These are phyloP conservation scores for Syncephalastrum monosporum DNA, from an alignment of 371 early-diverging fungal genomes.

Conservation along the genomic window DNA sequence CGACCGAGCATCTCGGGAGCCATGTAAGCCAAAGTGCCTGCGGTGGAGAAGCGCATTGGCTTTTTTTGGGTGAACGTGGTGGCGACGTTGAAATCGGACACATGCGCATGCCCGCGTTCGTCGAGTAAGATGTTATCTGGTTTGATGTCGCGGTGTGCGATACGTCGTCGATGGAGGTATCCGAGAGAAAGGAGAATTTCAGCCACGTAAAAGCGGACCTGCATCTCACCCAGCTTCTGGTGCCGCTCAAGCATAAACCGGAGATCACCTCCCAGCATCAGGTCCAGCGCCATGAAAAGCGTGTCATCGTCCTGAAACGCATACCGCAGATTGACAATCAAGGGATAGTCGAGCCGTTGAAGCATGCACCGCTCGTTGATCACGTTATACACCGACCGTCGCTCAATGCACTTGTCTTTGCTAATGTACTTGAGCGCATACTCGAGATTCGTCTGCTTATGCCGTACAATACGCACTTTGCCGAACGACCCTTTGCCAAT, in stretches of 20 bases:
- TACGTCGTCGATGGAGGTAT: slow-evolving; percentile 67
- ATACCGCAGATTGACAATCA: slow-evolving; percentile 72
- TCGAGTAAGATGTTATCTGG: slow-evolving; percentile 94
- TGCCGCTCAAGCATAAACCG: slow-evolving; percentile 73
- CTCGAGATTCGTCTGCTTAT: slow-evolving; percentile 62
- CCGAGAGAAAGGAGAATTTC: slow-evolving; percentile 68
- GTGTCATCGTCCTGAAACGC: slow-evolving; percentile 85
- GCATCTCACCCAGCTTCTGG: slow-evolving; percentile 65
- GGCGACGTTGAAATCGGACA: slow-evolving; percentile 92
- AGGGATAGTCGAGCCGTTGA: slow-evolving; percentile 49
- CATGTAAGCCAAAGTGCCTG: slow-evolving; percentile 80
- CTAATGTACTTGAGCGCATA: slow-evolving; percentile 67
- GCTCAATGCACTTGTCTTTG: slow-evolving; percentile 58
- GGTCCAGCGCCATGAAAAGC: slow-evolving; percentile 79
- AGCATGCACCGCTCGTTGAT: slow-evolving; percentile 57
- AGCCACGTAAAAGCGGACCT: slow-evolving; percentile 80
- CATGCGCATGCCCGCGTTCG: slow-evolving; percentile 80
- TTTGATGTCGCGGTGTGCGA: slow-evolving; percentile 83
- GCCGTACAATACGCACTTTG: slow-evolving; percentile 86
- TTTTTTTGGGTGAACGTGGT: slow-evolving; percentile 54
- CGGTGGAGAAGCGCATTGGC: slow-evolving; percentile 62
- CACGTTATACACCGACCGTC: slow-evolving; percentile 58
- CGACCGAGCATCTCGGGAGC: slow-evolving; percentile 77
- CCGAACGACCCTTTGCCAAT: slow-evolving; percentile 79
- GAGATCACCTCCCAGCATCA: slow-evolving; percentile 89